Evolutionary conservation across 2,329 filamentous ascomycete species (phyloP), one percentile per base, ranked within the genome.

Genomic region (Colletotrichum sp.): DNA sequence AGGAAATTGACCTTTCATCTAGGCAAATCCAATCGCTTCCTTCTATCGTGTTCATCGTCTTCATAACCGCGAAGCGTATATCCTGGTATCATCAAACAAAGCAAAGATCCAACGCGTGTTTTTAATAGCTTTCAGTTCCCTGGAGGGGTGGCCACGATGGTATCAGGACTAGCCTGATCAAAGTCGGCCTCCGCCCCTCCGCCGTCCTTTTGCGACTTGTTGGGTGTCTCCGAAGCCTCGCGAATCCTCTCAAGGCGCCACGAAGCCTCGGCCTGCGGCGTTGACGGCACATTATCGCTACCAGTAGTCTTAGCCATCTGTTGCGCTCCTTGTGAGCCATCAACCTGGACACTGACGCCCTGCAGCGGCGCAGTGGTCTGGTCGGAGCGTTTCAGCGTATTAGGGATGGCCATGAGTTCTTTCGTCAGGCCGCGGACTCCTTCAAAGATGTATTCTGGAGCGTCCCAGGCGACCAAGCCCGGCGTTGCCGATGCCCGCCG

Each of bases 401-500:
- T 79, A 70, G 89, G 87, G 9, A 78, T 75, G 28, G 79, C 81
- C 16, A 88, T 34, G 10, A 90, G 79, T 5, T 83, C 84, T 70
- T 82, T 83, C 1, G 86, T 85, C 39, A 90, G 81, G 6, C 82
- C 85, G 39, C 85, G 82, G 4, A 85, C 83, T 1, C 89, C 89
- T 4, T 83, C 78, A 0, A 82, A 78, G 71, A 90, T 87, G 49
- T 88, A 78, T 36, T 88, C 86, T 2, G 89, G 88, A 18, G 85
- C 82, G 74, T 90, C 88, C 86, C 88, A 89, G 13, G 87, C 85
- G 39, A 91, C 78, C 39, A 90, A 81, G 0, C 88, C 88, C 0
- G 87, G 82, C 6, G 81, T 82, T 3, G 88, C 88, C 7, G 79
- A 15, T 1, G 83, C 83, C 34, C 88, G 84, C 65, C 84, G 84